Base-by-base conservation (phyloP, 2,329 filamentous ascomycete species). In the Xylaria sp. region DNA sequence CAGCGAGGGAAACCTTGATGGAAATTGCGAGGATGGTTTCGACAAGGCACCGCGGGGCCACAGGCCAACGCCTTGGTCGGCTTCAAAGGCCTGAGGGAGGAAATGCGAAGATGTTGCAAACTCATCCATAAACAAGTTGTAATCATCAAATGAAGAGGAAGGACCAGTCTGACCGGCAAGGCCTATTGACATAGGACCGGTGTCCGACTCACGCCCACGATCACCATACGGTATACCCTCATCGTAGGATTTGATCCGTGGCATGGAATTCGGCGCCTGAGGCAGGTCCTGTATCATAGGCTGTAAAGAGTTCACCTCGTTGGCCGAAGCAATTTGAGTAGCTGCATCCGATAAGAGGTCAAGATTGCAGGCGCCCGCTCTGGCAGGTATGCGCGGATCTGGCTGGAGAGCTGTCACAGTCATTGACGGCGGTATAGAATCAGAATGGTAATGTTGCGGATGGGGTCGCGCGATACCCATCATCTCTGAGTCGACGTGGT, bases 281-380 rank as follows among this genome's bases (percentile, higher is more conserved):
- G 72, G 67, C 29, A 82, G 74, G 23, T 81, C 81, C 9, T 78
- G 70, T 67, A 84, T 78, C 73, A 83, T 80, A 21, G 80, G 77
- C 58, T 81, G 82, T 67, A 85, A 81, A n/a, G 79, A 75, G 62
- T 78, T 80, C 23, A 83, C 81, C 66, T 85, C 83, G 59, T 81
- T 84, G n/a, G 81, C 82, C 17, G 85, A 80, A 6, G 79, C 79
- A 13, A 81, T 76, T 58, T 81, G 79, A 1, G 79, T 81, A 1
- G 84, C 84, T n/a, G 84, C 84, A 70, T 87, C 84, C 4, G 84
- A 87, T 17, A 87, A 74, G 9, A 87, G 76, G 62, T 87, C 84
- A 35, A 87, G 76, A 65, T 86, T 87, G 68, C 84, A 85, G 2
- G 82, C 82, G 15, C 77, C 78, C 11, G 78, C 71, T 64, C 84